Base-by-base conservation (phyloP, 2,329 filamentous ascomycete genomes). In the Zasmidium angulare region DNA sequence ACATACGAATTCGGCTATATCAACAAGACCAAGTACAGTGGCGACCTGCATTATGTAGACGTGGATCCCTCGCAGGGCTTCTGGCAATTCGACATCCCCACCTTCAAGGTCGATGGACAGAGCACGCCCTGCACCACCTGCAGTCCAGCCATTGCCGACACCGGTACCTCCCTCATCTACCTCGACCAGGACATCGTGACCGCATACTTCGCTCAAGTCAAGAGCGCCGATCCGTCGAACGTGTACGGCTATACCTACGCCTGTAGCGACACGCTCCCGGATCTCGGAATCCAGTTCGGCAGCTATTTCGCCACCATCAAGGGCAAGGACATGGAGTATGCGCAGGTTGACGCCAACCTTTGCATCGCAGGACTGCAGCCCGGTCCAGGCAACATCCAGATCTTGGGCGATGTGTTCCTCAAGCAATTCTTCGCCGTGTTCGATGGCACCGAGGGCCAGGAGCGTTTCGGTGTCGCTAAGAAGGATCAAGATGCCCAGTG, bases 1-100 rank as follows among this genome's bases (percentile, higher is more conserved):
- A 81, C 83, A 26, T 93, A 91, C 76, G 86, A 91, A 70, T 93
- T 93, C 68, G 90, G 90, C 61, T 81, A 75, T 66, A 86, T 93
- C 68, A 87, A 93, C 71, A 70, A 68, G 1, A 76, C 76, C 57
- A 86, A 89, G 67, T 89, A 88, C 72, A 78, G 73, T 1, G 89
- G 89, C 31, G 68, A 80, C 2, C 81, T 93, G 67, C 75, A 80
- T 21, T 90, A 86, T 71, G 79, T 86, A 20, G 77, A 82, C 10
- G 80, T 91, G 62, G 83, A 90, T 70, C 80, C 79, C 19, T 80
- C 79, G 11, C 75, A 79, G 29, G 89, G 89, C 9, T 91, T 87
- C 78, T 92, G 89, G 89, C 79, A 88, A 69, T 85, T 90, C 69
- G 69, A 79, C 14, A 85, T 83, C 4, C 78, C 78, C 22, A 76